phyloP scores from a whole-genome alignment of 805 yeast genomes.

The Teunomyces aglyptinius region DNA sequence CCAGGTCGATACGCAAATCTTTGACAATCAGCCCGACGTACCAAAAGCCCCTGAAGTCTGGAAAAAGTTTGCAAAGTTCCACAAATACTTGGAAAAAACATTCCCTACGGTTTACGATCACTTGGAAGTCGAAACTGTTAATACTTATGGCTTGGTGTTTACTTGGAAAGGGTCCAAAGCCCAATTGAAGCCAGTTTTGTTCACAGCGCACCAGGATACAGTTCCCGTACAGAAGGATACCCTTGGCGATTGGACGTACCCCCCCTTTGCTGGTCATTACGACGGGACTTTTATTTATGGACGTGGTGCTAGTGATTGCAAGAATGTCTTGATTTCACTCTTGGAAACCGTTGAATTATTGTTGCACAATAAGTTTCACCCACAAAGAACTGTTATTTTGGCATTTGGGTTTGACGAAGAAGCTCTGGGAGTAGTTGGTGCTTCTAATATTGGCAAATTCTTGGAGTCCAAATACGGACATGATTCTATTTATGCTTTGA shows the following conservation, averaged over 20 bases:
- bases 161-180: slow-evolving; percentile 57
- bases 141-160: slow-evolving; percentile 60
- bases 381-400: slow-evolving; percentile 61
- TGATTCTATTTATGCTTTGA: slow-evolving; percentile 56
- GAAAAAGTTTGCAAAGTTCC: slow-evolving; percentile 41
- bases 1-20: slow-evolving; percentile 60
- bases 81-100: slow-evolving; percentile 47
- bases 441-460: slow-evolving; percentile 46
- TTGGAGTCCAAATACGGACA: slow-evolving; percentile 57
- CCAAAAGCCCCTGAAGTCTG: slow-evolving; percentile 53
- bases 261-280: slow-evolving; percentile 58
- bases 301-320: slow-evolving; percentile 76
- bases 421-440: slow-evolving; percentile 62
- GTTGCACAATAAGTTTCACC: slow-evolving; percentile 46
- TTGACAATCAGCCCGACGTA: slow-evolving; percentile 51
- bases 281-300: slow-evolving; percentile 73
- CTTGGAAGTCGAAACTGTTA: slow-evolving; percentile 54
- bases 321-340: slow-evolving; percentile 62
- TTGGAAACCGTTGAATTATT: slow-evolving; percentile 61
- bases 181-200: slow-evolving; percentile 63
- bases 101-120: slow-evolving; percentile 54
- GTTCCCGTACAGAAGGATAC: slow-evolving; percentile 72
- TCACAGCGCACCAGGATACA: slow-evolving; percentile 78
- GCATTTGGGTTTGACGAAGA: slow-evolving; percentile 85
- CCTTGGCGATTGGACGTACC: slow-evolving; percentile 56